A percentile compares a stretch with the other conserved stretches of the same genome.
Evolutionary conservation across 176 grass and related monocot genomes (phyloP).

Genomic region (Cenchrus americanus): DNA sequence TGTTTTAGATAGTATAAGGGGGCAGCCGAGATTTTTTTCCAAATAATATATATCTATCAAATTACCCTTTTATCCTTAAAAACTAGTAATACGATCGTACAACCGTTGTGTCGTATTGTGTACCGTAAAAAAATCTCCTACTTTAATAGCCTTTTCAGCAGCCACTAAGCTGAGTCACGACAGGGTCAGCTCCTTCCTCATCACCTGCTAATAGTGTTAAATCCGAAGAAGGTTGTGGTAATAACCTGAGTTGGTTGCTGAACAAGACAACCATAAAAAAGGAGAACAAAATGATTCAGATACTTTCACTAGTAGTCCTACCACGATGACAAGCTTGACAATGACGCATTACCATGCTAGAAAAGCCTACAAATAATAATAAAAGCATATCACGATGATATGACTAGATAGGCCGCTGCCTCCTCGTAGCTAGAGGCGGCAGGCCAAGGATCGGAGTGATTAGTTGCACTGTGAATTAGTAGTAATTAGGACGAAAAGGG

Average conservation of each 20-base stretch:
- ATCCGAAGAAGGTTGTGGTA: neutral
- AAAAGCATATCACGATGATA: neutral
- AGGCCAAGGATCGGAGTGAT: constrained; percentile 1
- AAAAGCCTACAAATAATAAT: neutral
- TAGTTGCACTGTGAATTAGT: neutral
- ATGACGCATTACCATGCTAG: neutral
- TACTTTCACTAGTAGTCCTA: constrained; percentile 28
- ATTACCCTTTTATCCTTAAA: no score
- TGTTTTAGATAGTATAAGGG: no score
- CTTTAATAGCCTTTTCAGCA: neutral
- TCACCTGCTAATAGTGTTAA: no score
- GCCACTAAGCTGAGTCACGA: neutral
- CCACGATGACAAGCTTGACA: neutral
- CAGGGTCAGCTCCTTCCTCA: neutral
- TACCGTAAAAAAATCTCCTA: no score
- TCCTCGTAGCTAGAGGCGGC: no score
- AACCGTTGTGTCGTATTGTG: no score
- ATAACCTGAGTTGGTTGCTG: neutral
- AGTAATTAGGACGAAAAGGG: neutral
- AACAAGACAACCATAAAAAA: constrained; percentile 7
- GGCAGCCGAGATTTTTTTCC: no score
- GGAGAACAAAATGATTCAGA: constrained; percentile 1
- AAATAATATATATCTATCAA: no score
- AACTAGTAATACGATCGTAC: no score
- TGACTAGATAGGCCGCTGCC: neutral